Evolutionary conservation across 2,329 filamentous ascomycete species (phyloP).

Genomic region (Phyllosticta ampelicida): DNA sequence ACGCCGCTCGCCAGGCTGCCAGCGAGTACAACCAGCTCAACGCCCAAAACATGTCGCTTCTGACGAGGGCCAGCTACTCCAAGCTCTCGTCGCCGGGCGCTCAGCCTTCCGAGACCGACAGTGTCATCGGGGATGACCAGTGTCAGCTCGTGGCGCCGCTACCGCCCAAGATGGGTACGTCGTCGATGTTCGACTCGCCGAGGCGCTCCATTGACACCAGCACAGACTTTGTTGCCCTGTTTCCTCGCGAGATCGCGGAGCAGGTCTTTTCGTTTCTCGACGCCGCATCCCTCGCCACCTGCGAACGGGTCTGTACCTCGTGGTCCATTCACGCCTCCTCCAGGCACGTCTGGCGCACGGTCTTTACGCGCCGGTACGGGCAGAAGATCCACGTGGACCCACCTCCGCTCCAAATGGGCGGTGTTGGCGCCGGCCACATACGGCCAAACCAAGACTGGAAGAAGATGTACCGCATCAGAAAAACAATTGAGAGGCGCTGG

Average conservation of each 20-base stretch:
- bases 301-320: slow-evolving; percentile 44
- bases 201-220: not conserved
- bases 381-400: slow-evolving; percentile 35
- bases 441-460: slow-evolving; percentile 61
- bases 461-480: slow-evolving; percentile 67
- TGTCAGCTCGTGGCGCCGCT: slow-evolving; percentile 7
- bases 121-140: slow-evolving; percentile 11
- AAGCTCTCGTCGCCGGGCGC: slow-evolving; percentile 5
- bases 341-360: slow-evolving; percentile 49
- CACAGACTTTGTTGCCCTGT: slow-evolving; percentile 41
- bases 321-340: slow-evolving; percentile 48
- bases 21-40: slow-evolving; percentile 2
- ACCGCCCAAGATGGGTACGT: slow-evolving; percentile 7
- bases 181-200: not conserved
- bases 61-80: slow-evolving; percentile 2
- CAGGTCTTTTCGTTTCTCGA: slow-evolving; percentile 51
- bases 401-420: slow-evolving; percentile 37
- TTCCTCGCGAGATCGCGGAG: slow-evolving; percentile 50
- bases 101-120: slow-evolving; percentile 10
- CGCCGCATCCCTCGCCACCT: slow-evolving; percentile 42
- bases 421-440: slow-evolving; percentile 43
- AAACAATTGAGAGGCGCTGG: slow-evolving; percentile 71
- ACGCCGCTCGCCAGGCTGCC: slow-evolving; percentile 9
- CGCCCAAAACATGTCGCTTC: slow-evolving; percentile 5
- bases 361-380: slow-evolving; percentile 48